These are phyloP conservation scores for Pseudogymnoascus sp. DNA, from an alignment of 2,329 filamentous ascomycete species.

Conservation along the genomic window DNA sequence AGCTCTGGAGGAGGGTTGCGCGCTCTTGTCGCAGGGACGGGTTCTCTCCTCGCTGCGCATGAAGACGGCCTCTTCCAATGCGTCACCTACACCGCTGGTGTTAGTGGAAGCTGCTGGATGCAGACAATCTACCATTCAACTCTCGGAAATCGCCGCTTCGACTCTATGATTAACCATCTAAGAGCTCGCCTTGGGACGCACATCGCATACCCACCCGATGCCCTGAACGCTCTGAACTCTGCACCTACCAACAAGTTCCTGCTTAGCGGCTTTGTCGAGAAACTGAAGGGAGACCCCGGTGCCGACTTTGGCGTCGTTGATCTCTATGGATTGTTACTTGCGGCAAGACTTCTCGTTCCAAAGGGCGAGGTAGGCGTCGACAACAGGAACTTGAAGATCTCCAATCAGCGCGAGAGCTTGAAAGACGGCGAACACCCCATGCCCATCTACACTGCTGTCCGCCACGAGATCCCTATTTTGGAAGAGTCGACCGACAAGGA, in stretches of 20 bases:
- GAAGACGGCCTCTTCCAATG: slow-evolving; percentile 90
- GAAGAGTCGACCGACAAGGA: slow-evolving; percentile 34
- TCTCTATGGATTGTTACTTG: slow-evolving; percentile 79
- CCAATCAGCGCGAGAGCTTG: slow-evolving; percentile 70
- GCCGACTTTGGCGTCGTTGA: slow-evolving; percentile 88
- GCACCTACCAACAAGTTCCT: slow-evolving; percentile 91
- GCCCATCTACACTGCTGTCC: slow-evolving; percentile 90
- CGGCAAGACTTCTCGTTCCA: slow-evolving; percentile 76
- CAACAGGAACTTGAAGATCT: slow-evolving; percentile 78
- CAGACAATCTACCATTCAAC: slow-evolving; percentile 82
- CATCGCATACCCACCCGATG: slow-evolving; percentile 84
- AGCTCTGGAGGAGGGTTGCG: slow-evolving; percentile 87
- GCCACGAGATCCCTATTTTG: slow-evolving; percentile 80
- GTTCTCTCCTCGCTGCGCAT: slow-evolving; percentile 74
- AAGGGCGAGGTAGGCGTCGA: slow-evolving; percentile 73
- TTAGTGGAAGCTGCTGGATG: slow-evolving; percentile 94
- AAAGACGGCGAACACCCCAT: slow-evolving; percentile 73
- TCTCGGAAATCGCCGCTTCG: slow-evolving; percentile 58
- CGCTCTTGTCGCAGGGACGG: slow-evolving; percentile 82
- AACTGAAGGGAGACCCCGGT: slow-evolving; percentile 70
- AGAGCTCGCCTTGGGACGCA: slow-evolving; percentile 79
- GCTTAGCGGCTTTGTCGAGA: slow-evolving; percentile 81
- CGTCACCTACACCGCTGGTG: slow-evolving; percentile 87
- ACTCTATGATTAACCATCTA: slow-evolving; percentile 69
- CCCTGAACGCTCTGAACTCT: slow-evolving; percentile 71